These are phyloP conservation scores for Phytophthora idaei DNA, from an alignment of 352 stramenopile genomes.

Conservation along the genomic window DNA sequence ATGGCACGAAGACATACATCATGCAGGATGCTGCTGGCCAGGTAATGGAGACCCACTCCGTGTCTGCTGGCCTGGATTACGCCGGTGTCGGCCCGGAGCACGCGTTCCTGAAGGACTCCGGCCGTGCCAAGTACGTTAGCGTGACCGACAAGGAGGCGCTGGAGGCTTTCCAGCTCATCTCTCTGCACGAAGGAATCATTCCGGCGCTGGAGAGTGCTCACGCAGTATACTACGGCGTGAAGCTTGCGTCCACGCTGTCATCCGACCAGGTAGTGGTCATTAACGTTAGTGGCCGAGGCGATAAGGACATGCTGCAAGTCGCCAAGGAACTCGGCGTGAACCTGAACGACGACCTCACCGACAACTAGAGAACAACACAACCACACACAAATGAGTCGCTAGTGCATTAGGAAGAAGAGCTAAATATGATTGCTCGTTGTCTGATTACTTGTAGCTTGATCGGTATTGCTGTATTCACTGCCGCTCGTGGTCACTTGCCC, in stretches of 20 bases:
- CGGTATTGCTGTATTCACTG: neutral
- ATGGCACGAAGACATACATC: slow-evolving; percentile 98
- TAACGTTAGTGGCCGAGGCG: slow-evolving; percentile 97
- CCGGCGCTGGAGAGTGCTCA: slow-evolving; percentile 97
- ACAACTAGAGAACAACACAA: slow-evolving; percentile 42
- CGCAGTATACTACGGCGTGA: slow-evolving; percentile 94
- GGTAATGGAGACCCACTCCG: slow-evolving; percentile 95
- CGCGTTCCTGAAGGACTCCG: slow-evolving; percentile 96
- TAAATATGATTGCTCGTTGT: slow-evolving; percentile 29
- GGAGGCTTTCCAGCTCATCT: slow-evolving; percentile 96
- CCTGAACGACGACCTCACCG: slow-evolving; percentile 84
- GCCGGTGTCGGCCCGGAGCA: slow-evolving; percentile 97
- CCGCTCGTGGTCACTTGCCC: no score
- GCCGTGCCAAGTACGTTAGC: slow-evolving; percentile 95
- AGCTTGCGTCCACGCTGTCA: slow-evolving; percentile 91
- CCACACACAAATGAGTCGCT: slow-evolving; percentile 9
- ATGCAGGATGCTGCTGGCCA: slow-evolving; percentile 96
- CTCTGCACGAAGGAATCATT: slow-evolving; percentile 97
- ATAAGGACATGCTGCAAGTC: slow-evolving; percentile 99
- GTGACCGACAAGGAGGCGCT: slow-evolving; percentile 97
- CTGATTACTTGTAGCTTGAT: slow-evolving; percentile 13
- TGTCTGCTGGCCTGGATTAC: slow-evolving; percentile 98
- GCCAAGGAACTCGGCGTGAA: slow-evolving; percentile 96
- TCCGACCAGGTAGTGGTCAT: slow-evolving; percentile 95
- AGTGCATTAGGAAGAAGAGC: slow-evolving; percentile 8